Evolutionary conservation across 2,329 filamentous ascomycete species (phyloP).

Genomic region (Fusarium palustre): DNA sequence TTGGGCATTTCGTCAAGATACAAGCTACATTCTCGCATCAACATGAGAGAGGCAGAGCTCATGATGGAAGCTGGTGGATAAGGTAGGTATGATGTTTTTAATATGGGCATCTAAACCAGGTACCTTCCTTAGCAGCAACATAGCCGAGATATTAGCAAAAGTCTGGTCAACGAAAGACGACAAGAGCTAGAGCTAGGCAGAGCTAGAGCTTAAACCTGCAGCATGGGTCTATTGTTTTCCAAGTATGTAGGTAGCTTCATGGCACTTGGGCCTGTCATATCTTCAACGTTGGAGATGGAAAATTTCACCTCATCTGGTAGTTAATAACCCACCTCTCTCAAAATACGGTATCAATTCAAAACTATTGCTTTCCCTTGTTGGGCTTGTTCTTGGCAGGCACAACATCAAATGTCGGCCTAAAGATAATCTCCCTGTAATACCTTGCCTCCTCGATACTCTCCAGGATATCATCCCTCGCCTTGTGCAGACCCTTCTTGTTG

Average conservation of each 20-base stretch:
- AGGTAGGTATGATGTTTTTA: background rate
- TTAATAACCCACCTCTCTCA: constrained; percentile 17
- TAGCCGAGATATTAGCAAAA: background rate
- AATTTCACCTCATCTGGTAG: background rate
- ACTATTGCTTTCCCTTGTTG: constrained; percentile 25
- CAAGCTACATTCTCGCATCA: constrained; percentile 8
- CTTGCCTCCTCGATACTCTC: constrained; percentile 94
- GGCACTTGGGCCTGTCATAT: background rate
- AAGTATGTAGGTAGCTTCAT: background rate
- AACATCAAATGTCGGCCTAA: constrained; percentile 56
- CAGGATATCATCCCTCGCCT: constrained; percentile 88
- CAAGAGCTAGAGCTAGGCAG: background rate
- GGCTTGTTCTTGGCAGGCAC: constrained; percentile 42
- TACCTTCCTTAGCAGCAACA: no score
- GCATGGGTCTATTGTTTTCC: background rate
- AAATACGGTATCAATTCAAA: background rate
- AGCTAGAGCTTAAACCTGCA: background rate
- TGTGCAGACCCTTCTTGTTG: constrained; percentile 79
- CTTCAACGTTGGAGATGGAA: background rate
- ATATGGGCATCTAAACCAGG: background rate
- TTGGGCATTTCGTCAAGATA: constrained; percentile 13
- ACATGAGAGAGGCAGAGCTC: constrained; percentile 13
- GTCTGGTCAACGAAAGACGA: background rate
- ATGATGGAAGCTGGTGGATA: constrained; percentile 22
- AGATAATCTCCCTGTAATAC: constrained; percentile 82